Evolutionary conservation across 2,329 filamentous ascomycete species (phyloP), one percentile per base, ranked within the genome.

Genomic region (Cladosporium colombiae): DNA sequence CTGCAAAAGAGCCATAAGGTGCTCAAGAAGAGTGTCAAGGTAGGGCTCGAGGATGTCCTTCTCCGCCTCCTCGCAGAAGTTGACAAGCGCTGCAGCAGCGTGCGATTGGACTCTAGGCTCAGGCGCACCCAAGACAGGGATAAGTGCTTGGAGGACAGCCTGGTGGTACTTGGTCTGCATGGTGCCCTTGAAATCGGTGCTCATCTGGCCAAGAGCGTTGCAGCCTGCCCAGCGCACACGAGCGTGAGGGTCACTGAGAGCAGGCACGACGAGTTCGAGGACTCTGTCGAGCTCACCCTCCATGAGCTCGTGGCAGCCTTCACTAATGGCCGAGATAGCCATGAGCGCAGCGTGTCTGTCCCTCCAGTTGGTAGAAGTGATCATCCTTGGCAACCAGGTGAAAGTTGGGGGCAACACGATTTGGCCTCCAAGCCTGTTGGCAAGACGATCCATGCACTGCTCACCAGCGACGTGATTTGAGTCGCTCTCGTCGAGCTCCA

Each of bases 171-270:
- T 95, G 71, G 92, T 91, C 79, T 99, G 95, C 94, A 99, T 98
- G 13, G 91, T 96, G 14, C 93, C 93, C 14, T 96, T 94, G 78
- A 99, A 99, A 76, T 99, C 95, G 35, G 95, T 99, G 81, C 94
- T 98, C 95, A 99, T 99, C 79, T 99, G 95, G 31, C 95, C 95
- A n/a, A 99, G 86, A 50, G 95, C 95, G 76, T 99, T 98, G 83
- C 95, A 99, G 37, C 93, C 95, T 62, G 95, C 95, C 89, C 96
- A 99, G 73, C 94, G 90, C 64, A 99, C 95, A 75, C 95, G 91
- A 49, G 95, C 91, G 76, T 99, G 95, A 46, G 91, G 86, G 75
- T 99, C 94, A 73, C 90, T 89, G 40, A 99, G 85, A 40, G 94
- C 91, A 18, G 95, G 95, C 59, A 97, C 88, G n/a, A 99, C 94